Base-by-base conservation (phyloP, 1,284 basidiomycete genomes). In the Farysia itapuensis region DNA sequence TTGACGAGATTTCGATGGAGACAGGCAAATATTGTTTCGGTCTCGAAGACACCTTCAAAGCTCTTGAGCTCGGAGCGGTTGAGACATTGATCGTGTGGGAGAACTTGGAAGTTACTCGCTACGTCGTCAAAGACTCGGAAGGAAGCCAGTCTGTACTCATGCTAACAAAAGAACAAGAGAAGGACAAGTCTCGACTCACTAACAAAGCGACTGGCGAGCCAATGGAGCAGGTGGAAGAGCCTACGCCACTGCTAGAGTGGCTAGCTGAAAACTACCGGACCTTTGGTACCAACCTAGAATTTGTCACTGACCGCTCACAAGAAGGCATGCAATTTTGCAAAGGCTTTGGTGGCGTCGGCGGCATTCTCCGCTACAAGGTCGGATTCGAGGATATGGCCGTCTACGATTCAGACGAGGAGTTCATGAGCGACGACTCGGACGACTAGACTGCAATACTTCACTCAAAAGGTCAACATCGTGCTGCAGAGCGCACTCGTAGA, bases 31-130 rank as follows among this genome's bases (percentile, higher is more conserved):
- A 96, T 82, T 97, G 94, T 80, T 99, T 96, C 77, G 95, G 94
- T 79, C 84, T 99, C 57, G 89, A 90, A 14, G 95, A 99, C 77
- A 98, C 95, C 1, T 84, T 99, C 70, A 96, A 95, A 78, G 92
- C 88, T 26, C 84, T 99, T 38, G 95, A 98, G 73, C 85, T 98
- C 49, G 95, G 95, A 70, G 88, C 95, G 5, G 89, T 95, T 25
- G 95, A 98, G 80, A 97, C 92, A 1, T 81, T 98, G 49, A 90
- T 99, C 67, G 94, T 99, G 14, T 99, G 93, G 92, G 95, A 99
- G 80, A 93, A 93, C 52, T 52, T 76, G 9, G 74, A 76, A 21
- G 59, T 71, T 22, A 73, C 38, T 19, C 61, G 74, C 14, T 65
- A 74, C 56, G 53, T 58, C 36, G 57, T 76, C 40, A 57, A 61